Conservation (phyloP, 2,329 filamentous ascomycete genomes). For the Basipetospora chlamydospora region DNA sequence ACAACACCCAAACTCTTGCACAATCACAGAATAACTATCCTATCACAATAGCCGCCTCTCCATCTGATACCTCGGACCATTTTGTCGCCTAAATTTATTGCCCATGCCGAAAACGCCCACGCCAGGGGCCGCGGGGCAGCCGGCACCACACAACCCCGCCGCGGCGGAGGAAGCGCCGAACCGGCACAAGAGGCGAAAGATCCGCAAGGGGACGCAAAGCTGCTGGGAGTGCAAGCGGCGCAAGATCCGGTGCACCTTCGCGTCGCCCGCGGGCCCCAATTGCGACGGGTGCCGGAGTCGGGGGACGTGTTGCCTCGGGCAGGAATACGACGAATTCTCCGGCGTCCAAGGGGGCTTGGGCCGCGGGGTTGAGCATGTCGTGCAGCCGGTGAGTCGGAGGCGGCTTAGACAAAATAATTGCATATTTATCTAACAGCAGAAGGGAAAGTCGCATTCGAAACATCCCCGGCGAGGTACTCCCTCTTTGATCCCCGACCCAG, state of each 20-base stretch:
- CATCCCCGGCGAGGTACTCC: not conserved
- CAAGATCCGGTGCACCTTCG: slow-evolving; percentile 37
- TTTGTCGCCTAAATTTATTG: too few species aligned
- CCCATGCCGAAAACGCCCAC: too few species aligned
- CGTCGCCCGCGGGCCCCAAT: slow-evolving; percentile 20
- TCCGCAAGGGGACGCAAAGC: slow-evolving; percentile 42
- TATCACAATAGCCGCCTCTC: too few species aligned
- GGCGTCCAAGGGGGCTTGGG: not conserved
- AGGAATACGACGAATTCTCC: slow-evolving; percentile 26
- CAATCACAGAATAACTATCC: too few species aligned
- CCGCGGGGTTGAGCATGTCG: not conserved
- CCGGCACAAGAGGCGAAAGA: slow-evolving; percentile 13
- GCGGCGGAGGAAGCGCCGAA: not conserved
- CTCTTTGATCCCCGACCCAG: too few species aligned
- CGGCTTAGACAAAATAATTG: not conserved
- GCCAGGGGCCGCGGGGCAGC: too few species aligned
- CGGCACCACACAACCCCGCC: too few species aligned
- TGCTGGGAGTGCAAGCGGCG: slow-evolving; percentile 47
- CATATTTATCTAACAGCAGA: not conserved
- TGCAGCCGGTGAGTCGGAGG: not conserved
- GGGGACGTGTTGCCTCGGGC: slow-evolving; percentile 27
- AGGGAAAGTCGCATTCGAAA: not conserved
- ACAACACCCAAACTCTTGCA: too few species aligned
- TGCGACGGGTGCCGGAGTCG: slow-evolving; percentile 33
- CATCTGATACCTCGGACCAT: too few species aligned